Percentiles rank a stretch among this genome's conserved stretches.
Evolutionary conservation across 2,329 filamentous ascomycete species (phyloP).

Genomic region (Ascocoryne sarcoides): DNA sequence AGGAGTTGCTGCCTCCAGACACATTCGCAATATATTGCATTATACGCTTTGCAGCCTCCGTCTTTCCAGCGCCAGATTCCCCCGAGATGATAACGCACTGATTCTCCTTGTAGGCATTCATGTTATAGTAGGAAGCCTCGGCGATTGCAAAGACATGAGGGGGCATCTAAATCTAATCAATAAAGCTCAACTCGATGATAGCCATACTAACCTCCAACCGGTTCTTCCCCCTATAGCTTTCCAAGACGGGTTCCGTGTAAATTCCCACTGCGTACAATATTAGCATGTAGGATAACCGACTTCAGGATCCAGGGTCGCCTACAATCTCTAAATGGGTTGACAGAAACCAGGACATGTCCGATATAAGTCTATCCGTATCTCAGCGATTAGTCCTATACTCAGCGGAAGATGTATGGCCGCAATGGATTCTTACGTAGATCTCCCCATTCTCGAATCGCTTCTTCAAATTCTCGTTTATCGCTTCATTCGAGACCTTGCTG

Average conservation of each 20-base stretch:
- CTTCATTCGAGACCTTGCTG: constrained; percentile 98
- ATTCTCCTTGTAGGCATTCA: constrained; percentile 99
- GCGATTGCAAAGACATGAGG: constrained; percentile 97
- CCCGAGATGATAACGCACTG: constrained; percentile 99
- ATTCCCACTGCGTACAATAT: constrained; percentile 61
- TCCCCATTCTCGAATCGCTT: constrained; percentile 95
- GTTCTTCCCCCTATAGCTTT: constrained; percentile 95
- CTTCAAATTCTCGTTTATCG: constrained; percentile 98
- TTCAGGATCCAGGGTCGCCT: too few species aligned
- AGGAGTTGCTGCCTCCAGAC: constrained; percentile 62
- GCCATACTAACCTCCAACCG: constrained; percentile 59
- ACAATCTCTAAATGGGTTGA: constrained; percentile 93
- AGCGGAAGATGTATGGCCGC: neutral
- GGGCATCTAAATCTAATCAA: constrained; percentile 44
- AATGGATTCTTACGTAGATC: constrained; percentile 59
- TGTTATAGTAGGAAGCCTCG: constrained; percentile 96
- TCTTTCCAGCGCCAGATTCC: constrained; percentile 97
- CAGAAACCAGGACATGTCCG: constrained; percentile 96
- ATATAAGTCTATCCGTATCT: constrained; percentile 68
- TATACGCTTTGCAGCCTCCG: constrained; percentile 93
- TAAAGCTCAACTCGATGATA: neutral
- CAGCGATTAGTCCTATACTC: constrained; percentile 6
- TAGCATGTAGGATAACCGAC: too few species aligned
- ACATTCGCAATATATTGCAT: constrained; percentile 99
- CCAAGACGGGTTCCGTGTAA: constrained; percentile 89